These are phyloP conservation scores for Coix lacrymajobi DNA, from an alignment of 176 grass and related monocot genomes.

Conservation along the genomic window DNA sequence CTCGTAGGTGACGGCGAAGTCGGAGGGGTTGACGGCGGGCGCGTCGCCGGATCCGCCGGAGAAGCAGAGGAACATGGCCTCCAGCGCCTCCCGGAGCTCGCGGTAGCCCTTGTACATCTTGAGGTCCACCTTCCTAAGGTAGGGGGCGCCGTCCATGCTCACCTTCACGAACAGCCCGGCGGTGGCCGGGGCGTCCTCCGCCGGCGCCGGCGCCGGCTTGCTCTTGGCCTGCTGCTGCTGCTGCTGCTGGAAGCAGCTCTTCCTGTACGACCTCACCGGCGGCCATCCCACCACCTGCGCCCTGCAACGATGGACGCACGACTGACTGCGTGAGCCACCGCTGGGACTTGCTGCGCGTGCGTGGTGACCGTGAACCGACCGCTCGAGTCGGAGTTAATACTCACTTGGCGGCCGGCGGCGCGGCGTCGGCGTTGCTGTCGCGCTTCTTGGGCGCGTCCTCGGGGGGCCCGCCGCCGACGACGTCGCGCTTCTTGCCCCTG, in stretches of 20 bases:
- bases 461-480: background rate
- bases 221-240: conserved; percentile 19
- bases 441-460: conserved; percentile 19
- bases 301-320: conserved; percentile 1
- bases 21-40: conserved; percentile 23
- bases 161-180: conserved; percentile 62
- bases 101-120: conserved; percentile 74
- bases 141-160: conserved; percentile 91
- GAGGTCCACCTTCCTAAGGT: conserved; percentile 83
- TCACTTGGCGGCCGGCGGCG: conserved; percentile 44
- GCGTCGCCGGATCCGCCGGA: conserved; percentile 12
- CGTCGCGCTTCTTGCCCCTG: conserved; percentile 47
- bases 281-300: conserved; percentile 94
- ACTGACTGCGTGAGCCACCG: background rate
- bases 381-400: background rate
- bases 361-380: background rate
- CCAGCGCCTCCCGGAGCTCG: conserved; percentile 78
- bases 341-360: background rate
- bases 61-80: conserved; percentile 79
- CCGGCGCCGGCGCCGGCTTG: background rate
- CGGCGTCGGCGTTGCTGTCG: background rate
- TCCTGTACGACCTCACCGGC: conserved; percentile 81
- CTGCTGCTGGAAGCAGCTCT: conserved; percentile 65
- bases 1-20: conserved; percentile 72
- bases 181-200: background rate